Evolutionary conservation across 805 yeast genomes (phyloP).

Genomic region (Diddensiella transvaalensis): DNA sequence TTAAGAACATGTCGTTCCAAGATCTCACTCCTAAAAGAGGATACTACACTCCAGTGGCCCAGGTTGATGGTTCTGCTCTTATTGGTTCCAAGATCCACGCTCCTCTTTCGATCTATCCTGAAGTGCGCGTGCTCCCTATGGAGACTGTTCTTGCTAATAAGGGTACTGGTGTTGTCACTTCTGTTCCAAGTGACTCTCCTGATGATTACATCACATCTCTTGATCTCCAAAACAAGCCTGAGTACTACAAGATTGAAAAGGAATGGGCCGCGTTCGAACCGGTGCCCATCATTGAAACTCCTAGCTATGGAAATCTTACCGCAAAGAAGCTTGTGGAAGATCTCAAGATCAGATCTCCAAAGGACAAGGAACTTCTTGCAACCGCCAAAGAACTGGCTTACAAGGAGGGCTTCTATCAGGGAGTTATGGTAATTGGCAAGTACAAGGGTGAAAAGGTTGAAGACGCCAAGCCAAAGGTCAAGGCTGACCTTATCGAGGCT

Average conservation of each 20-base stretch:
- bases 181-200: conserved; percentile 98
- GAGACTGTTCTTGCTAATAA: conserved; percentile 90
- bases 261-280: conserved; percentile 82
- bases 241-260: conserved; percentile 76
- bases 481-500: conserved; percentile 69
- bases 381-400: conserved; percentile 92
- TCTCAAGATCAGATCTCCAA: conserved; percentile 90
- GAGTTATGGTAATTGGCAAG: conserved; percentile 73
- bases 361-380: conserved; percentile 81
- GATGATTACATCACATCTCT: conserved; percentile 87
- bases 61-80: conserved; percentile 65
- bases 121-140: conserved; percentile 89
- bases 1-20: conserved; percentile 96
- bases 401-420: conserved; percentile 94
- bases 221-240: conserved; percentile 86
- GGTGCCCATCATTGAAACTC: conserved; percentile 71
- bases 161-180: conserved; percentile 99
- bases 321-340: conserved; percentile 83
- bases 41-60: conserved; percentile 54
- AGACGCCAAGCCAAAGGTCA: conserved; percentile 82
- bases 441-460: conserved; percentile 89
- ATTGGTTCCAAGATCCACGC: conserved; percentile 86
- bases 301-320: conserved; percentile 80
- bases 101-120: conserved; percentile 68
- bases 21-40: conserved; percentile 89